These are phyloP conservation scores for Cercospora sp. DNA, from an alignment of 2,329 filamentous ascomycete species.

Conservation along the genomic window DNA sequence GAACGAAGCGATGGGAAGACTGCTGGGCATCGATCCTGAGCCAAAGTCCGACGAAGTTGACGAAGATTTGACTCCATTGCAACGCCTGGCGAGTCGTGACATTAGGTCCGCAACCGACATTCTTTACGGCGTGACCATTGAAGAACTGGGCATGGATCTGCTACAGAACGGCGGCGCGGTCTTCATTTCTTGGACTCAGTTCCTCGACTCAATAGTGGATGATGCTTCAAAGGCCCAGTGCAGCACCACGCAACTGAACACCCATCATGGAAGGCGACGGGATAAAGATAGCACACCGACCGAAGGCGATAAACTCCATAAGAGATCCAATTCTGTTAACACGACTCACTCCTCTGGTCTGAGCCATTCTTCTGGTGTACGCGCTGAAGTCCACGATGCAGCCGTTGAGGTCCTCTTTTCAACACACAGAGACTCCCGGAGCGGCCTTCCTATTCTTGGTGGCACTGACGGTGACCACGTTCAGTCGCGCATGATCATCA, in stretches of 20 bases:
- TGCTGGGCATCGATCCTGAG: slow-evolving; percentile 60
- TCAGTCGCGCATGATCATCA: slow-evolving; percentile 74
- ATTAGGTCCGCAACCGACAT: slow-evolving; percentile 55
- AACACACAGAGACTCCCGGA: slow-evolving; percentile 44
- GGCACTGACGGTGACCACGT: slow-evolving; percentile 40
- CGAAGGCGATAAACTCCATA: slow-evolving; percentile 16
- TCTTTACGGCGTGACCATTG: slow-evolving; percentile 65
- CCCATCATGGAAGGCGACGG: slow-evolving; percentile 23
- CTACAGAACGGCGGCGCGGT: slow-evolving; percentile 63
- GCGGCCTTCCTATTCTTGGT: slow-evolving; percentile 42
- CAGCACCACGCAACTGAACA: slow-evolving; percentile 33
- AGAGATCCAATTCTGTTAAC: slow-evolving; percentile 26
- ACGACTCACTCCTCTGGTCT: slow-evolving; percentile 13
- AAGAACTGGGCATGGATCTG: slow-evolving; percentile 71
- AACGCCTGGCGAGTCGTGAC: slow-evolving; percentile 25
- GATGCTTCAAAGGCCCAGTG: slow-evolving; percentile 39
- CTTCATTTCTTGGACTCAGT: slow-evolving; percentile 54
- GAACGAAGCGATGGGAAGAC: slow-evolving; percentile 71
- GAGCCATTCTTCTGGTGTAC: slow-evolving; percentile 31
- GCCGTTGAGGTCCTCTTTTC: slow-evolving; percentile 68
- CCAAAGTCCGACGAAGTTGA: slow-evolving; percentile 20
- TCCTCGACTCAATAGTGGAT: slow-evolving; percentile 47
- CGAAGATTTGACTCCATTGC: slow-evolving; percentile 20
- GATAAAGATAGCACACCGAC: slow-evolving; percentile 30
- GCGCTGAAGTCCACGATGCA: slow-evolving; percentile 57